phyloP scores from a whole-genome alignment of 139 green algal genomes.

The Bryopsis sp. region DNA sequence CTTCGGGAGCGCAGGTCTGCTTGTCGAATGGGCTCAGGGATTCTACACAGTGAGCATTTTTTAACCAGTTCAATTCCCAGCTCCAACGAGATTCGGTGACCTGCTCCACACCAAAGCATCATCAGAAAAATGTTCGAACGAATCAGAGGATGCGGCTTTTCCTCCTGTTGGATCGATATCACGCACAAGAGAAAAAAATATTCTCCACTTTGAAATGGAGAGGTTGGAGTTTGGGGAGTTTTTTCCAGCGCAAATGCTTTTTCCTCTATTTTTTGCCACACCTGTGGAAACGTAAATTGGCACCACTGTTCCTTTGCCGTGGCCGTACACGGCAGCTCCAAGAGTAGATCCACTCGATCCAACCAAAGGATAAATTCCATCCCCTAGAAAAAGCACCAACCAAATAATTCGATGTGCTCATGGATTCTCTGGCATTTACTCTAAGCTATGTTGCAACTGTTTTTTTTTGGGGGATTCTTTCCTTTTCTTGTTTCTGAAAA shows the following conservation, averaged over 20 bases:
- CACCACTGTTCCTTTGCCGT: slow-evolving; percentile 1
- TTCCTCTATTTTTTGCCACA: slow-evolving; percentile 16
- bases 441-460: not conserved
- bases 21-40: slow-evolving; percentile 57
- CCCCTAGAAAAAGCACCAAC: slow-evolving; percentile 3
- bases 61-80: slow-evolving; percentile 37
- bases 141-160: too few species aligned
- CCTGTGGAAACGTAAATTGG: slow-evolving; percentile 46
- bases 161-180: not conserved
- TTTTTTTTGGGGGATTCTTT: slow-evolving; percentile 8
- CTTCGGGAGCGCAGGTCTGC: slow-evolving; percentile 47
- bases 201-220: too few species aligned
- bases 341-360: slow-evolving; percentile 20
- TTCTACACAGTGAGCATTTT: slow-evolving; percentile 34
- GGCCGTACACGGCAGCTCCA: slow-evolving; percentile 31
- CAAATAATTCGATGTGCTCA: not conserved
- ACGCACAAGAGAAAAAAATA: not conserved
- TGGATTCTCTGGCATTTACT: not conserved
- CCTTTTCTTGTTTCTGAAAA: not conserved
- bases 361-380: slow-evolving; percentile 18
- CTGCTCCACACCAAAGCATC: slow-evolving; percentile 19
- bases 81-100: slow-evolving; percentile 37
- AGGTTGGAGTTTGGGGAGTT: not conserved
- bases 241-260: not conserved
- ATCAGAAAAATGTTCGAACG: too few species aligned